A percentile compares a stretch with the other conserved stretches of the same genome.
These are phyloP conservation scores for Pythium monospermum DNA, from an alignment of 352 stramenopile species.

Conservation along the genomic window DNA sequence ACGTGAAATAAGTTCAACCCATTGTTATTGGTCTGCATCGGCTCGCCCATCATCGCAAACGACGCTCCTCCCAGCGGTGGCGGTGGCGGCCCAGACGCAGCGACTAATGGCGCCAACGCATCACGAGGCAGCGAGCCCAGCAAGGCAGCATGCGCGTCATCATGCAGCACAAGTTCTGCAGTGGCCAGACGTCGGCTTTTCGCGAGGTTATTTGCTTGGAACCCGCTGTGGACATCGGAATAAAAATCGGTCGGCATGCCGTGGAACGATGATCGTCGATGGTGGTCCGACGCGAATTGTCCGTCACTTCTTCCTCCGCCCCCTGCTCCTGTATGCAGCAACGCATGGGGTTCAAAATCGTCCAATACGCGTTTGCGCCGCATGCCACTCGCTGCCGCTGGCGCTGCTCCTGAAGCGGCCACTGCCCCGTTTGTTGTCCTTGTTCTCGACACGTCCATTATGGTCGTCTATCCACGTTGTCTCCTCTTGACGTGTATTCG, in stretches of 20 bases:
- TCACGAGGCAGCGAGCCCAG: slow-evolving; percentile 5
- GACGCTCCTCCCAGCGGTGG: too few species aligned
- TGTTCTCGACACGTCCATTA: not conserved
- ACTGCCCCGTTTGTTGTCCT: slow-evolving; percentile 18
- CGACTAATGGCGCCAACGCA: slow-evolving; percentile 4
- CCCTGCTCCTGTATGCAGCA: slow-evolving; percentile 8
- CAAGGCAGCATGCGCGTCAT: not conserved
- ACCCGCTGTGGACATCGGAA: slow-evolving; percentile 20
- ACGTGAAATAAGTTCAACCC: slow-evolving; percentile 5
- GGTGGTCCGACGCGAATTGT: not conserved
- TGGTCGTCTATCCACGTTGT: too few species aligned
- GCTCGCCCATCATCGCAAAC: slow-evolving; percentile 18
- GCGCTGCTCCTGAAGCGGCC: not conserved
- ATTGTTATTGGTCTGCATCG: slow-evolving; percentile 10
- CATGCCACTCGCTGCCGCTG: not conserved
- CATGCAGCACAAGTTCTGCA: not conserved
- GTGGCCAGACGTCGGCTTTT: slow-evolving; percentile 19
- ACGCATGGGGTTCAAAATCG: slow-evolving; percentile 16
- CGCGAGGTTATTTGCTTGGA: slow-evolving; percentile 11
- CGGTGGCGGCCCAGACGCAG: too few species aligned
- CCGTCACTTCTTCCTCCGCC: not conserved
- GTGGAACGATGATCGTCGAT: slow-evolving; percentile 11
- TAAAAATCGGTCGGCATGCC: slow-evolving; percentile 11
- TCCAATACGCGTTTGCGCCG: slow-evolving; percentile 36
- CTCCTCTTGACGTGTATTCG: too few species aligned